Conservation (phyloP, 2,329 filamentous ascomycete species). For the Cryoendolithus antarcticus region DNA sequence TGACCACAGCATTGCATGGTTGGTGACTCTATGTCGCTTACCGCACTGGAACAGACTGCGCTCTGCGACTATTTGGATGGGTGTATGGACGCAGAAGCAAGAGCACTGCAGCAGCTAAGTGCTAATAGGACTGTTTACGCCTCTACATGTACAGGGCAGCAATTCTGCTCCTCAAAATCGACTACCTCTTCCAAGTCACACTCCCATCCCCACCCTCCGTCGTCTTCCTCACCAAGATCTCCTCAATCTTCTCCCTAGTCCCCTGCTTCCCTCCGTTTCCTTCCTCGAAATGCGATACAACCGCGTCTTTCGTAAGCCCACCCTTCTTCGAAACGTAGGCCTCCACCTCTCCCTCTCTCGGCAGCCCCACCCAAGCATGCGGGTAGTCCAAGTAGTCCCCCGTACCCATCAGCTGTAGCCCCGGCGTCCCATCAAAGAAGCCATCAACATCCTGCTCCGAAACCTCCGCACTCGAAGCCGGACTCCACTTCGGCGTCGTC, state of each 20-base stretch:
- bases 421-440: constrained; percentile 52
- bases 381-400: constrained; percentile 58
- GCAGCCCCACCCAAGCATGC: constrained; percentile 56
- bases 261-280: constrained; percentile 34
- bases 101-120: too few species aligned
- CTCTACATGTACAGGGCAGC: too few species aligned
- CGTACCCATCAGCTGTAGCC: constrained; percentile 48
- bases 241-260: constrained; percentile 46
- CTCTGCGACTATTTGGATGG: too few species aligned
- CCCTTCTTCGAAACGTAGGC: constrained; percentile 23
- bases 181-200: constrained; percentile 1
- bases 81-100: too few species aligned
- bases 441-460: constrained; percentile 43
- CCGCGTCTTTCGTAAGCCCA: constrained; percentile 22
- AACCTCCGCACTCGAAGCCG: constrained; percentile 59
- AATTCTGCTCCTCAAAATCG: too few species aligned
- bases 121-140: too few species aligned
- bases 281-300: constrained; percentile 28
- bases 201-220: constrained; percentile 1
- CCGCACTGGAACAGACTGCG: too few species aligned
- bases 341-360: constrained; percentile 53
- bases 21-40: too few species aligned
- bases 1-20: too few species aligned
- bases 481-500: constrained; percentile 61
- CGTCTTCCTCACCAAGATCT: constrained; percentile 42